Conservation (phyloP, 1,284 basidiomycete species). For the Moniliella sp. region DNA sequence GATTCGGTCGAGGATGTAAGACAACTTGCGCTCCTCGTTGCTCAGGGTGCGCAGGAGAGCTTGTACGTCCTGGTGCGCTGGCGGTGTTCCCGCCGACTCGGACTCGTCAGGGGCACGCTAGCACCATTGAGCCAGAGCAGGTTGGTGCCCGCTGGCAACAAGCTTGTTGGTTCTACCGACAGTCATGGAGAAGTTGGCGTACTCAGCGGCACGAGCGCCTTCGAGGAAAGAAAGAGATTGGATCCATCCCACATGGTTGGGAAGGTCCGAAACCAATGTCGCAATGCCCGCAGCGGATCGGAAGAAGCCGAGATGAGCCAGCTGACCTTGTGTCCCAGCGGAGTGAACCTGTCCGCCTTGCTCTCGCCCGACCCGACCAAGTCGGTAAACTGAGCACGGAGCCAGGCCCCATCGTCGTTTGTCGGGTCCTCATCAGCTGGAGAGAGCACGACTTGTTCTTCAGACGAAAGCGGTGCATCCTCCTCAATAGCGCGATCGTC, state of each 20-base stretch:
- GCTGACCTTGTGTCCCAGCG: constrained; percentile 12
- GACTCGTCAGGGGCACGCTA: constrained; percentile 7
- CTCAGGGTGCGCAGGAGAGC: constrained; percentile 42
- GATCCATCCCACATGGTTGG: constrained; percentile 5
- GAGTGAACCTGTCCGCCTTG: constrained; percentile 4
- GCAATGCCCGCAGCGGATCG: constrained; percentile 20
- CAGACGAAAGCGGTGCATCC: too few relatives aligned
- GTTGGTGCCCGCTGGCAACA: constrained; percentile 9
- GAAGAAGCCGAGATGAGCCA: constrained; percentile 10
- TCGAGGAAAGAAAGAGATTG: too few relatives aligned
- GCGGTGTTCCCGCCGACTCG: too few relatives aligned
- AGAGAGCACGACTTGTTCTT: too few relatives aligned
- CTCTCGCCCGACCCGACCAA: too few relatives aligned
- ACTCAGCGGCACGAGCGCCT: too few relatives aligned
- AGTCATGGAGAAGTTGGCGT: too few relatives aligned
- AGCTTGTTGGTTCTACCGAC: not conserved
- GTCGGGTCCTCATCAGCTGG: too few relatives aligned
- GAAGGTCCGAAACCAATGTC: constrained; percentile 22
- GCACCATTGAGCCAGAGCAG: constrained; percentile 27
- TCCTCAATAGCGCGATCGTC: constrained; percentile 20
- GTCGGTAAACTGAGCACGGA: too few relatives aligned
- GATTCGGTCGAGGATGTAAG: constrained; percentile 31
- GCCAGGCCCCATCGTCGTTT: too few relatives aligned
- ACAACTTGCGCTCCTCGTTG: constrained; percentile 51
- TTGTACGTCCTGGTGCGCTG: too few relatives aligned